These are phyloP conservation scores for Exidia glandulosa DNA, from an alignment of 768 basidiomycete species.

Conservation along the genomic window DNA sequence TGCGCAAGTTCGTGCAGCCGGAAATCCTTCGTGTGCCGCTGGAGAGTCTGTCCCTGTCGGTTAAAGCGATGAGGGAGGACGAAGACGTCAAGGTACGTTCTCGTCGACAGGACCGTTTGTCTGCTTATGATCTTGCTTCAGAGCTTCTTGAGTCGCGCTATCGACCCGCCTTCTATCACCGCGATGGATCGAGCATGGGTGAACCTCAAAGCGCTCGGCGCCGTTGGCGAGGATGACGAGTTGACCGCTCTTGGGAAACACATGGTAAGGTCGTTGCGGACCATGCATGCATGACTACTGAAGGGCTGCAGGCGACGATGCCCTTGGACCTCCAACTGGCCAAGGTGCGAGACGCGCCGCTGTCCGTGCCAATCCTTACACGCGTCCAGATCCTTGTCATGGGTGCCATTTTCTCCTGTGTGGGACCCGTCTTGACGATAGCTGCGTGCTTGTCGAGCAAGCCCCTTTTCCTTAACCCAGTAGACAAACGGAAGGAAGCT, in stretches of 20 bases:
- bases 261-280: slow-evolving; percentile 34
- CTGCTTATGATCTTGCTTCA: slow-evolving; percentile 14
- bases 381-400: slow-evolving; percentile 69
- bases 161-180: slow-evolving; percentile 68
- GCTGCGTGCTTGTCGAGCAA: slow-evolving; percentile 80
- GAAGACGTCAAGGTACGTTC: slow-evolving; percentile 60
- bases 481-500: slow-evolving; percentile 77
- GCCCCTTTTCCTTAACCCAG: slow-evolving; percentile 70
- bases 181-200: slow-evolving; percentile 72
- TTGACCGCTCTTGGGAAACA: slow-evolving; percentile 78
- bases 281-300: background rate
- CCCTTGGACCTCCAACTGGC: slow-evolving; percentile 80
- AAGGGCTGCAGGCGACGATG: slow-evolving; percentile 51
- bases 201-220: slow-evolving; percentile 66
- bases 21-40: slow-evolving; percentile 84
- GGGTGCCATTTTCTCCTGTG: slow-evolving; percentile 70
- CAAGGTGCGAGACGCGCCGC: slow-evolving; percentile 41
- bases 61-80: slow-evolving; percentile 68
- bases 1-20: slow-evolving; percentile 67
- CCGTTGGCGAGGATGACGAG: slow-evolving; percentile 48
- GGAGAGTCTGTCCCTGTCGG: slow-evolving; percentile 68
- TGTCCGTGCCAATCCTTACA: background rate
- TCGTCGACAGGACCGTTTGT: slow-evolving; percentile 5
- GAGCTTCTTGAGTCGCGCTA: slow-evolving; percentile 60
- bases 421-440: slow-evolving; percentile 72